phyloP scores from a whole-genome alignment of 1,284 basidiomycete genomes.

The Fomes fomentarius region DNA sequence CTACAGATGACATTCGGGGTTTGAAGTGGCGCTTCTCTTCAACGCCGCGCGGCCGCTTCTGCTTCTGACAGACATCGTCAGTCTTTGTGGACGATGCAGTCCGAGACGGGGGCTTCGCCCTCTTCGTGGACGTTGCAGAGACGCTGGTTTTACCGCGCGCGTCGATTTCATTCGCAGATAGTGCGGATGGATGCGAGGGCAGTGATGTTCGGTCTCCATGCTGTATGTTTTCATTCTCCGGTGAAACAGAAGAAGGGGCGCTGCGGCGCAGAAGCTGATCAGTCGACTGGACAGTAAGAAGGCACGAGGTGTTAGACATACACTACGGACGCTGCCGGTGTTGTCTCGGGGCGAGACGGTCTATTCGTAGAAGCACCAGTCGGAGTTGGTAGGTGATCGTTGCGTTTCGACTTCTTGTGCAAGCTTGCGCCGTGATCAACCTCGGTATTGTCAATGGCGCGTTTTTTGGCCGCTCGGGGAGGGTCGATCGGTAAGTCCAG shows the following conservation, averaged over 20 bases:
- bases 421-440: too few relatives aligned
- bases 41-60: neutral
- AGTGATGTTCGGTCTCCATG: neutral
- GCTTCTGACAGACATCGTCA: neutral
- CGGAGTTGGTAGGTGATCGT: neutral
- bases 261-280: too few relatives aligned
- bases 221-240: neutral
- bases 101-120: neutral
- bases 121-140: neutral
- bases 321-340: too few relatives aligned
- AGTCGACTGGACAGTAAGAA: too few relatives aligned
- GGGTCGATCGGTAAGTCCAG: too few relatives aligned
- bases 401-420: conserved; percentile 3
- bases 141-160: neutral
- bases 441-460: too few relatives aligned
- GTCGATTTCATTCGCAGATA: neutral
- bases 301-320: neutral
- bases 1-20: conserved; percentile 6
- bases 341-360: too few relatives aligned
- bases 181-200: neutral
- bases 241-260: too few relatives aligned
- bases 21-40: neutral
- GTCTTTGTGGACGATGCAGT: neutral
- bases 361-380: neutral
- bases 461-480: too few relatives aligned